Evolutionary conservation across 306 rosid species (phyloP).

Genomic region (Delonix regia): DNA sequence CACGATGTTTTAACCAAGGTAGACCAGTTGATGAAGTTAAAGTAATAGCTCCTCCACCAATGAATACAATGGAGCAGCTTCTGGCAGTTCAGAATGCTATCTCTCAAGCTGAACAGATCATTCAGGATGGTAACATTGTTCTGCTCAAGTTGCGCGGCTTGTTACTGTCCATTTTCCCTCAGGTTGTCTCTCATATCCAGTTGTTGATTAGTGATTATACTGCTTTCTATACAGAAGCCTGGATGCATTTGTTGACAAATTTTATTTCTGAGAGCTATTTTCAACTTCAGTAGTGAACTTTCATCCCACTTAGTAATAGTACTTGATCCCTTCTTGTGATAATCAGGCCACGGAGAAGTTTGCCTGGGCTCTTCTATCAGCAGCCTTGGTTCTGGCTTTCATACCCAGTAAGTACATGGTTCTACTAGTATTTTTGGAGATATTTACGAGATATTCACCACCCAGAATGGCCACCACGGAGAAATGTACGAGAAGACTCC

Average conservation of each 20-base stretch:
- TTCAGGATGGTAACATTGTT: slow-evolving; percentile 78
- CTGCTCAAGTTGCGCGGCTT: slow-evolving; percentile 85
- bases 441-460: slow-evolving; percentile 78
- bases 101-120: slow-evolving; percentile 72
- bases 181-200: slow-evolving; percentile 58
- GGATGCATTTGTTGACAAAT: background rate
- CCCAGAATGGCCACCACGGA: slow-evolving; percentile 81
- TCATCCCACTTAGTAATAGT: slow-evolving; percentile 20
- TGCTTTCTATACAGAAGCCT: slow-evolving; percentile 11
- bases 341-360: slow-evolving; percentile 83
- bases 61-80: slow-evolving; percentile 95
- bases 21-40: slow-evolving; percentile 61
- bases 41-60: slow-evolving; percentile 79
- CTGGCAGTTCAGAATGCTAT: slow-evolving; percentile 86
- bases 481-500: slow-evolving; percentile 71
- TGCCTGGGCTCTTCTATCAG: slow-evolving; percentile 57
- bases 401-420: slow-evolving; percentile 59
- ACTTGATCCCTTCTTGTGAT: slow-evolving; percentile 29
- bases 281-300: slow-evolving; percentile 9
- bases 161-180: slow-evolving; percentile 78
- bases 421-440: slow-evolving; percentile 69
- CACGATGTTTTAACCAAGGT: slow-evolving; percentile 54
- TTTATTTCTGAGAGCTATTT: background rate
- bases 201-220: background rate
- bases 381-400: slow-evolving; percentile 63